These are phyloP conservation scores for Boletellus ananas DNA, from an alignment of 768 basidiomycete genomes.

Conservation along the genomic window DNA sequence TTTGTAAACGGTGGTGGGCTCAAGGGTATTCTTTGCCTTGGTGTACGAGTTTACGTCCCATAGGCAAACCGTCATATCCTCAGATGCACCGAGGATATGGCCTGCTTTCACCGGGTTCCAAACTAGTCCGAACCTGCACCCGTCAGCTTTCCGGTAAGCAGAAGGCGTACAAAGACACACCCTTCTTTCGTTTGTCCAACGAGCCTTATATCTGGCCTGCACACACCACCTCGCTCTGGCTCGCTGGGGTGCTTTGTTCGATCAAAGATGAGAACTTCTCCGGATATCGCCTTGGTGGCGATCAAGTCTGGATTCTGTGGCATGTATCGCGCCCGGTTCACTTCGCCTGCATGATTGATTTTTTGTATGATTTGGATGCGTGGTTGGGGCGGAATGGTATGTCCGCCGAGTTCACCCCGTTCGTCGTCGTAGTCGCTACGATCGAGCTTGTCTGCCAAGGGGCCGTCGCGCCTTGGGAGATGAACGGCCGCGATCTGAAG, in stretches of 20 bases:
- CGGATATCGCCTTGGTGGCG: slow-evolving; percentile 89
- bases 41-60: slow-evolving; percentile 95
- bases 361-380: slow-evolving; percentile 87
- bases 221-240: slow-evolving; percentile 78
- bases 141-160: slow-evolving; percentile 3
- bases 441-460: slow-evolving; percentile 73
- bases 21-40: slow-evolving; percentile 72
- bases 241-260: slow-evolving; percentile 95
- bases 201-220: slow-evolving; percentile 87
- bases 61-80: slow-evolving; percentile 93
- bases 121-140: slow-evolving; percentile 82
- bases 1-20: slow-evolving; percentile 77
- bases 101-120: slow-evolving; percentile 88
- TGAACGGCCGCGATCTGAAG: slow-evolving; percentile 94
- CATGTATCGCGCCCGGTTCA: slow-evolving; percentile 98
- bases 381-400: slow-evolving; percentile 79
- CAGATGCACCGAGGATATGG: slow-evolving; percentile 85
- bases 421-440: slow-evolving; percentile 85
- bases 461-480: slow-evolving; percentile 77
- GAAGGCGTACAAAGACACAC: slow-evolving; percentile 42
- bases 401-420: slow-evolving; percentile 90
- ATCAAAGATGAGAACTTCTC: slow-evolving; percentile 94
- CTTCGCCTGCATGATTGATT: slow-evolving; percentile 94
- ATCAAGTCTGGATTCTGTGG: slow-evolving; percentile 97
- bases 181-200: slow-evolving; percentile 93